phyloP scores from a whole-genome alignment of 1,284 basidiomycete species.

The Cutaneotrichosporon sp. region DNA sequence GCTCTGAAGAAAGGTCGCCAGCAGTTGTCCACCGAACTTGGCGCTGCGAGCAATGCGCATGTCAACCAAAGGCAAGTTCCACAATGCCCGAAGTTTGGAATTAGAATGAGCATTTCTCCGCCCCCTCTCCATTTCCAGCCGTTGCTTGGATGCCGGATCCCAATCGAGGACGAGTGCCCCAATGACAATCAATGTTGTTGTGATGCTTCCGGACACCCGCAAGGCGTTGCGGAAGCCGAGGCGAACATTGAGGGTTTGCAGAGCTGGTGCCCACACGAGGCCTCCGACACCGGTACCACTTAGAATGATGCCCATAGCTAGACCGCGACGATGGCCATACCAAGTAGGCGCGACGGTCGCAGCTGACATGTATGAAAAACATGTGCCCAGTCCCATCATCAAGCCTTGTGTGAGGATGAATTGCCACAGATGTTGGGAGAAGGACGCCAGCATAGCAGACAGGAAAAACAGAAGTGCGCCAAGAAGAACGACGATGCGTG shows the following conservation, averaged over 20 bases:
- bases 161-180: constrained; percentile 23
- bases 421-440: constrained; percentile 26
- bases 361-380: constrained; percentile 29
- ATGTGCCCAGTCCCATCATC: constrained; percentile 27
- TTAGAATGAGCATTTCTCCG: background rate
- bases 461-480: constrained; percentile 23
- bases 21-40: constrained; percentile 24
- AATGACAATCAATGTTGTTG: constrained; percentile 11
- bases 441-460: constrained; percentile 21
- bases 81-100: background rate
- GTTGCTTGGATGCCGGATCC: constrained; percentile 22
- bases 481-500: constrained; percentile 15
- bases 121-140: constrained; percentile 15
- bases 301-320: constrained; percentile 35
- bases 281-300: constrained; percentile 35
- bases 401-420: constrained; percentile 33
- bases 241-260: constrained; percentile 21
- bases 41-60: constrained; percentile 24
- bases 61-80: constrained; percentile 26
- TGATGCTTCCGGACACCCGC: constrained; percentile 23
- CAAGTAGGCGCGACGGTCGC: constrained; percentile 33
- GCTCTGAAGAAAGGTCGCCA: constrained; percentile 20
- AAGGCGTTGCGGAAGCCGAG: constrained; percentile 27
- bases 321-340: constrained; percentile 23
- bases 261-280: constrained; percentile 26